Base-by-base conservation (phyloP, 2,329 filamentous ascomycete species). In the Coniella lustricola region DNA sequence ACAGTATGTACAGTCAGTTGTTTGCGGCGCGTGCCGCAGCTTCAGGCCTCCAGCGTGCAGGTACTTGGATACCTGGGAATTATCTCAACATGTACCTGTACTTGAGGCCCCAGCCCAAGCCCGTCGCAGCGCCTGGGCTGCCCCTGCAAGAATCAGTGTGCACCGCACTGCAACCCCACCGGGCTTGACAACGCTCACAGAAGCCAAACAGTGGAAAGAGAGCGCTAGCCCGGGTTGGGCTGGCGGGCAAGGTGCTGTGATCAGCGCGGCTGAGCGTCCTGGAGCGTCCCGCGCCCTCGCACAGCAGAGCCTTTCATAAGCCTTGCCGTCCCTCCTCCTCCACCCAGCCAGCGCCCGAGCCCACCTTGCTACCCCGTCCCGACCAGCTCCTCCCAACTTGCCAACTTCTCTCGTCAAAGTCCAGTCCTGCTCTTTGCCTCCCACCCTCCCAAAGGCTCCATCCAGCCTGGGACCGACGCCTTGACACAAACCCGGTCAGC, bases 401-500 rank as follows among this genome's bases (percentile, higher is more conserved):
- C n/a, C n/a, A n/a, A n/a, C n/a, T n/a, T n/a, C n/a, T n/a, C n/a
- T n/a, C n/a, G n/a, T n/a, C n/a, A n/a, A 22, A 47, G 43, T 31
- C 39, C 49, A 38, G 34, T 48, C 13, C 44, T 33, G 5, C 25
- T 18, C 18, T 29, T 20, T 17, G 31, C 18, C 22, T 21, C 8
- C 22, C n/a, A 29, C 25, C 5, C 25, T 5, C 25, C 25, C 25
- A 10, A 29, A 10, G 10, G 25, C 25, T 29, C 5, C 25, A 29
- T n/a, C n/a, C 10, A 13, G 4, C n/a, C 25, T 22, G 38, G 20
- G 32, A 25, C 14, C 32, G 35, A 41, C 39, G 22, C 47, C 46
- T 39, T 44, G 47, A 44, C 43, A 22, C 29, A 22, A 35, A 18
- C 47, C 50, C 47, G 40, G 47, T 50, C 40, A 29, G 44, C 41